Conservation (phyloP, 495 filamentous ascomycete species). For the Neurospora tetrasperma region DNA sequence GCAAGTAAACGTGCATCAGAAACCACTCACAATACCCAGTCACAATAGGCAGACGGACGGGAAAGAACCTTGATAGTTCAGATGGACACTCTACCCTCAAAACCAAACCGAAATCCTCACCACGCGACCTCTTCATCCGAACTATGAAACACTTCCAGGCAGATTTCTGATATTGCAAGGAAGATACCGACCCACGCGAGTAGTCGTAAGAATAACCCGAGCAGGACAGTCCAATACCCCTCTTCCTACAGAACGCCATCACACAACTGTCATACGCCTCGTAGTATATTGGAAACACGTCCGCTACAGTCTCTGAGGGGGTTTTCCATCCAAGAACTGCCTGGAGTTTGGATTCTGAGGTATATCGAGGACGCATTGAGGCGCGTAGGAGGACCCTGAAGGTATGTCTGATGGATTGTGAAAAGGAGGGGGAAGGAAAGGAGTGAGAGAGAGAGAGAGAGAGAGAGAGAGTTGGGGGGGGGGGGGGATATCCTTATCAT, state of each 20-base stretch:
- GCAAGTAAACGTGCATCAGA: no score
- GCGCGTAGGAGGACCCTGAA: background rate
- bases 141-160: background rate
- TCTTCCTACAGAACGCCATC: background rate
- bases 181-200: background rate
- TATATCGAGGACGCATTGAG: background rate
- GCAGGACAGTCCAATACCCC: background rate
- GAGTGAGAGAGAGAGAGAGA: no score
- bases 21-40: background rate
- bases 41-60: background rate
- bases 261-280: background rate
- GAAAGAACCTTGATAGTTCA: background rate
- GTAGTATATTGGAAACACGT: background rate
- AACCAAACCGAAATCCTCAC: no score
- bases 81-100: no score
- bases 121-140: background rate
- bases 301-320: background rate
- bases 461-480: no score
- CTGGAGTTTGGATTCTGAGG: background rate
- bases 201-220: background rate
- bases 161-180: background rate
- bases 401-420: background rate
- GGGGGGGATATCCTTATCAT: background rate
- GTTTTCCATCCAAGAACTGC: background rate
- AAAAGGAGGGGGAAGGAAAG: no score